phyloP scores from a whole-genome alignment of 495 filamentous ascomycete genomes.

The Ramalina peruviana region DNA sequence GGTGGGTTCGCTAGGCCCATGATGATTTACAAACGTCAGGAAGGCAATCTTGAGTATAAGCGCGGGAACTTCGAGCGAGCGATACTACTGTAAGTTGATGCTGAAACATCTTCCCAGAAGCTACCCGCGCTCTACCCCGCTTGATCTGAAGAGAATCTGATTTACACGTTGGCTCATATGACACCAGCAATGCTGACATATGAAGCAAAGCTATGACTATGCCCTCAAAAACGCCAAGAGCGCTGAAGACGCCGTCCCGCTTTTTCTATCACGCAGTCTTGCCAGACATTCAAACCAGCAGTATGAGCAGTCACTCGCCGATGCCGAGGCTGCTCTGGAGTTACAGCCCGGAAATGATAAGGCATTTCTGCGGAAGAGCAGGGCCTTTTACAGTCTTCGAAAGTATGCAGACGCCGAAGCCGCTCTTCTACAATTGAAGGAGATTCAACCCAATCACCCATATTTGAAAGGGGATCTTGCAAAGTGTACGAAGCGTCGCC shows the following conservation, averaged over 20 bases:
- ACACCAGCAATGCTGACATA: no score
- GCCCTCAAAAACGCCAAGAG: neutral
- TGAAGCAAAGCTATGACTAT: neutral
- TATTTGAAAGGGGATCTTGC: constrained; percentile 21
- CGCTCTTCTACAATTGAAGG: constrained; percentile 12
- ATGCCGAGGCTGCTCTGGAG: constrained; percentile 13
- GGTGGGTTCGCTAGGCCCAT: no score
- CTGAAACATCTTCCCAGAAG: no score
- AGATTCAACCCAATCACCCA: constrained; percentile 19
- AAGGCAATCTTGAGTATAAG: no score
- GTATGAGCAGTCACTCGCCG: constrained; percentile 31
- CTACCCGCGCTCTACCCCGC: no score
- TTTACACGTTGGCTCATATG: no score
- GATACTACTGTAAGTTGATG: no score
- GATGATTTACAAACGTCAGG: no score
- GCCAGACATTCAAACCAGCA: constrained; percentile 28
- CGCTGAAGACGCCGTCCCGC: neutral
- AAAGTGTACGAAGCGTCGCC: constrained; percentile 18
- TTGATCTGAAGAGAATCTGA: no score
- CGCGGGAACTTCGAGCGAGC: no score
- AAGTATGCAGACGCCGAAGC: constrained; percentile 26
- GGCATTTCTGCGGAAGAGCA: constrained; percentile 30
- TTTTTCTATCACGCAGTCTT: constrained; percentile 32
- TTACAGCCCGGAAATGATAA: constrained; percentile 25
- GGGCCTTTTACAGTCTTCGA: constrained; percentile 32